These are phyloP conservation scores for Termitomyces sp. DNA, from an alignment of 768 basidiomycete genomes.

Conservation along the genomic window DNA sequence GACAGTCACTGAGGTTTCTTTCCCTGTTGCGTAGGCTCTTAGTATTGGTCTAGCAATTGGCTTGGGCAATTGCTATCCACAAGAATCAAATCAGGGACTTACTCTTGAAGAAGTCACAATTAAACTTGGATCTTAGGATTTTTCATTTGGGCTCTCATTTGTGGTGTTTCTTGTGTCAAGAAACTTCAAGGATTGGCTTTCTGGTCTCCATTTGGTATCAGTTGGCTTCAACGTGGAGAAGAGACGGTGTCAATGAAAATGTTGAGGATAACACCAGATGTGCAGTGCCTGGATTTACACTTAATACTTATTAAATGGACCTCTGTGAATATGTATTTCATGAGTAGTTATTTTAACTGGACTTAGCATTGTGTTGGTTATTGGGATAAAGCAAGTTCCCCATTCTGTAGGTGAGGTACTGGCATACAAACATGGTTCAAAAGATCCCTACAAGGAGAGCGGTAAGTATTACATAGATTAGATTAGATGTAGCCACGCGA, in stretches of 20 bases:
- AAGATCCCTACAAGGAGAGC: too few species aligned
- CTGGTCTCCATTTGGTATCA: neutral
- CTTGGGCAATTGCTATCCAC: too few species aligned
- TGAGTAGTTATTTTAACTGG: neutral
- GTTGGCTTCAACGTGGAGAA: neutral
- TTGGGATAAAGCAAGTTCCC: neutral
- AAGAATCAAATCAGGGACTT: too few species aligned
- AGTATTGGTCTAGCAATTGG: too few species aligned
- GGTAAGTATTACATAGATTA: too few species aligned
- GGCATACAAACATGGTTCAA: neutral
- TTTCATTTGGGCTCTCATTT: neutral
- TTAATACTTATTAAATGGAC: neutral
- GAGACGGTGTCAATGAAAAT: neutral
- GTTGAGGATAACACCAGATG: neutral
- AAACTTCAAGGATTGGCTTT: conserved; percentile 7
- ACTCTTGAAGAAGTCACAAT: conserved; percentile 36
- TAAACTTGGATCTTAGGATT: neutral
- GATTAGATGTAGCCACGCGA: neutral
- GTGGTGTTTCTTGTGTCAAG: neutral
- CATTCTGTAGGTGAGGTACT: neutral
- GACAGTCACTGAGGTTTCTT: too few species aligned
- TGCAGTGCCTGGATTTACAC: neutral
- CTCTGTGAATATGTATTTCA: neutral
- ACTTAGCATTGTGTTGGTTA: neutral
- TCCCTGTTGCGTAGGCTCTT: too few species aligned